Evolutionary conservation across 2,329 filamentous ascomycete genomes (phyloP).

Genomic region (Hyphodiscus sp.): DNA sequence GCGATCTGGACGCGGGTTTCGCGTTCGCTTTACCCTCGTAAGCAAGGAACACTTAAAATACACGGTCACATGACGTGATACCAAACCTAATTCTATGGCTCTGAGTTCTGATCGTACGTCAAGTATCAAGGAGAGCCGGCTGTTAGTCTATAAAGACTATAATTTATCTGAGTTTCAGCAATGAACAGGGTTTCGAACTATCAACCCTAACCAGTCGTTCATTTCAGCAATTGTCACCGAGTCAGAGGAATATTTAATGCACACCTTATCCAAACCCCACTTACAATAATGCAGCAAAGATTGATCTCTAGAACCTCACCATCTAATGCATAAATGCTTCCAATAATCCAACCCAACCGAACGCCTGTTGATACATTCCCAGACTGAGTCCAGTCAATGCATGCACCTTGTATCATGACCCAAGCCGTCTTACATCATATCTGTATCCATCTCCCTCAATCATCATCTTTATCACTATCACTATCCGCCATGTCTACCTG

Average conservation of each 20-base stretch:
- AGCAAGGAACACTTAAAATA: too few species aligned
- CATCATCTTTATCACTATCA: constrained; percentile 35
- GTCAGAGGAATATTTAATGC: neutral
- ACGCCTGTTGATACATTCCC: neutral
- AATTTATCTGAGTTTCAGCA: too few species aligned
- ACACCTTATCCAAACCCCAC: neutral
- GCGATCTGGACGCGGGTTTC: too few species aligned
- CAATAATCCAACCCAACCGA: neutral
- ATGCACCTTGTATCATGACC: neutral
- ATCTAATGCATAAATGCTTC: neutral
- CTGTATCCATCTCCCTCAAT: neutral
- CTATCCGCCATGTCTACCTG: constrained; percentile 33
- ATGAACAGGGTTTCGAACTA: too few species aligned
- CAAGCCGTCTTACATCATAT: neutral
- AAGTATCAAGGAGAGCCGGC: too few species aligned
- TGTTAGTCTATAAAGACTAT: too few species aligned
- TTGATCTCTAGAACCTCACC: neutral
- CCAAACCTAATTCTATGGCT: neutral
- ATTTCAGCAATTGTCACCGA: too few species aligned
- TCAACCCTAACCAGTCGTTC: too few species aligned
- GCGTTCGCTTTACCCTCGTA: too few species aligned
- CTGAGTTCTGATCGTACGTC: neutral
- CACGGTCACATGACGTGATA: neutral
- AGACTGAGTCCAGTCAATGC: neutral
- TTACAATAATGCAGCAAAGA: neutral